These are phyloP conservation scores for Choiromyces venosus DNA, from an alignment of 495 filamentous ascomycete genomes.

Conservation along the genomic window DNA sequence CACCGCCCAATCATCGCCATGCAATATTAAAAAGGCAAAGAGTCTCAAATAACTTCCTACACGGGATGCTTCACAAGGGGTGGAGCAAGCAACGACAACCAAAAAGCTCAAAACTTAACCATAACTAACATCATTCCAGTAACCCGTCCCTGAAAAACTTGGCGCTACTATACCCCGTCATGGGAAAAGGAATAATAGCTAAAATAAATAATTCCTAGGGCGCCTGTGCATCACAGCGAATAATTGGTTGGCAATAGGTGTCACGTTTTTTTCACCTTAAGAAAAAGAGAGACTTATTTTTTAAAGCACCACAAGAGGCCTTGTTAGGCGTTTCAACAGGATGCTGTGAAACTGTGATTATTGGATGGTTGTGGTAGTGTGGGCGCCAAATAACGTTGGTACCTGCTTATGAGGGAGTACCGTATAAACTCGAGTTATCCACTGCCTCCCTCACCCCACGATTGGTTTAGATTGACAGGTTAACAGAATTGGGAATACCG, in stretches of 20 bases:
- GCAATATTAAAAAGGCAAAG: neutral
- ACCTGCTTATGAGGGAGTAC: neutral
- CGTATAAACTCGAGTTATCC: too few relatives aligned
- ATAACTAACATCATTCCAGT: neutral
- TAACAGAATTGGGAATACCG: too few relatives aligned
- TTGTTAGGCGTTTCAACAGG: neutral
- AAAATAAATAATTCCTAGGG: neutral
- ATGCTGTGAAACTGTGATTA: neutral
- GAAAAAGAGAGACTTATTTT: neutral
- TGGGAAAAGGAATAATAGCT: neutral
- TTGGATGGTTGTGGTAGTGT: neutral
- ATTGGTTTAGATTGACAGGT: too few relatives aligned
- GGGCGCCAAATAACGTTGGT: constrained; percentile 1
- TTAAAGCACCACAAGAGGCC: neutral
- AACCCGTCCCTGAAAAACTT: neutral
- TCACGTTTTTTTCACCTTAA: neutral
- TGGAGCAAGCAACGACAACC: neutral
- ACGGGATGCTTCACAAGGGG: neutral
- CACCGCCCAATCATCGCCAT: neutral
- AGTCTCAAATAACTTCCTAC: neutral
- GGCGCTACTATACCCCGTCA: neutral
- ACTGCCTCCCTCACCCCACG: too few relatives aligned
- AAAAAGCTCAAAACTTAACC: neutral
- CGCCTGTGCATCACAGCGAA: neutral
- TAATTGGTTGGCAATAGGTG: neutral